Conservation (phyloP, 2,329 filamentous ascomycete genomes). For the Lachnellula hyalina region DNA sequence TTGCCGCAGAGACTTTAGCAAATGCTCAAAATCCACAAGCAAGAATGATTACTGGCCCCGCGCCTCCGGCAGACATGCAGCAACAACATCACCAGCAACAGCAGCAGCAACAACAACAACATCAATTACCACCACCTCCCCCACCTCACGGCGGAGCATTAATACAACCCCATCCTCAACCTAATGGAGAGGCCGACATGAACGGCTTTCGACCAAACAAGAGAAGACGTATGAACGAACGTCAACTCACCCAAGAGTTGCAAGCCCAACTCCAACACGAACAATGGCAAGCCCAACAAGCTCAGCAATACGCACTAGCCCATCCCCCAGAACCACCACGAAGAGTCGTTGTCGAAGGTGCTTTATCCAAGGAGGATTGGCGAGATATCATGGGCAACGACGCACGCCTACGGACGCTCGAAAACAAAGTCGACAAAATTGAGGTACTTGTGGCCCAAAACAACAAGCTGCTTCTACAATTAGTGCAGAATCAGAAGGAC, state of each 20-base stretch:
- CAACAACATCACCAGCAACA: slow-evolving; percentile 14
- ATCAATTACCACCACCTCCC: neutral
- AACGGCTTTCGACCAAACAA: slow-evolving; percentile 28
- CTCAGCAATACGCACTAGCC: slow-evolving; percentile 14
- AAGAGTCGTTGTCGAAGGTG: slow-evolving; percentile 29
- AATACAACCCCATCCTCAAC: slow-evolving; percentile 13
- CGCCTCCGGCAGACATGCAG: slow-evolving; percentile 14
- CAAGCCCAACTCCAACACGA: slow-evolving; percentile 26
- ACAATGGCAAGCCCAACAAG: slow-evolving; percentile 13
- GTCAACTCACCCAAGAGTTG: slow-evolving; percentile 19
- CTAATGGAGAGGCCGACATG: slow-evolving; percentile 21
- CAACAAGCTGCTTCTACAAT: slow-evolving; percentile 29
- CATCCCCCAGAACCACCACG: slow-evolving; percentile 24
- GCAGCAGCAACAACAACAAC: slow-evolving; percentile 14
- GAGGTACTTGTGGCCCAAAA: slow-evolving; percentile 30
- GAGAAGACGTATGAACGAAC: slow-evolving; percentile 25
- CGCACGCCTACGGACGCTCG: slow-evolving; percentile 26
- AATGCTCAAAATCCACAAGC: slow-evolving; percentile 17
- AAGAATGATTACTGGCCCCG: slow-evolving; percentile 12
- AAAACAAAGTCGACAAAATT: slow-evolving; percentile 30
- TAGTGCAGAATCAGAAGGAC: slow-evolving; percentile 23
- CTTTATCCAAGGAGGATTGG: slow-evolving; percentile 31
- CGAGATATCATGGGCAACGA: slow-evolving; percentile 31
- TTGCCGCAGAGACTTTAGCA: slow-evolving; percentile 24
- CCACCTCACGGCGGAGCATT: slow-evolving; percentile 14